Percentiles rank a stretch among this genome's conserved stretches.
Conservation (phyloP, 1,139 yeast genomes). For the Pichia sp. region DNA sequence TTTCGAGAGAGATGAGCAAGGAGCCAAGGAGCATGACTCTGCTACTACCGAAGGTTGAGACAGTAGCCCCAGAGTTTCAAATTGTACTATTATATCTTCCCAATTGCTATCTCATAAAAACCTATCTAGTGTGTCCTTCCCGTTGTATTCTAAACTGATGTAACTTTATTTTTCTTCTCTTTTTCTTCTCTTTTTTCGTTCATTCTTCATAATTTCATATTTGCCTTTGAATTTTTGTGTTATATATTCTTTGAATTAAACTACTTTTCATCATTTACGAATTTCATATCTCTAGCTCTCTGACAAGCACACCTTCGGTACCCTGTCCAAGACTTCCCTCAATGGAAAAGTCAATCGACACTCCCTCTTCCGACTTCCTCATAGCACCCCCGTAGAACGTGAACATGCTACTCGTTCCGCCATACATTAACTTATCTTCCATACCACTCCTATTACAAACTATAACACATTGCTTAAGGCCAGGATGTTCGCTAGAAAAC, state of each 20-base stretch:
- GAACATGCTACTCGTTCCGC: slow-evolving; percentile 62
- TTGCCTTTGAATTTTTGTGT: slow-evolving; percentile 4
- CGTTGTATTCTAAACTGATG: slow-evolving; percentile 6
- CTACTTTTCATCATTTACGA: not conserved
- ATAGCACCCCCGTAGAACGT: slow-evolving; percentile 39
- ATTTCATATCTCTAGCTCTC: slow-evolving; percentile 45
- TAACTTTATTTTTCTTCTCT: slow-evolving; percentile 1
- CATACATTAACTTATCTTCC: slow-evolving; percentile 66
- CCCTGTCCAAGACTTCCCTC: slow-evolving; percentile 58
- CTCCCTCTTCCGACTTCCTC: slow-evolving; percentile 9
- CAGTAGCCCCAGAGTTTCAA: not conserved
- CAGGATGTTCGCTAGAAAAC: slow-evolving; percentile 23
- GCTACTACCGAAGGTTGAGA: not conserved
- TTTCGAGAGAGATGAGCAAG: not conserved
- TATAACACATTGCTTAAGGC: slow-evolving; percentile 35
- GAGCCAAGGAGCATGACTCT: not conserved
- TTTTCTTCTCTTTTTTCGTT: slow-evolving; percentile 6
- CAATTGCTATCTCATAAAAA: not conserved
- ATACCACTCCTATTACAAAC: slow-evolving; percentile 71
- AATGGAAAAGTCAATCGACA: slow-evolving; percentile 35
- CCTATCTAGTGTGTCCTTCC: not conserved
- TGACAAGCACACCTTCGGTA: slow-evolving; percentile 54
- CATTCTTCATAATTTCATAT: no score
- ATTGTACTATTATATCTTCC: not conserved
- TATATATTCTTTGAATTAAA: not conserved